phyloP scores from a whole-genome alignment of 2,329 filamentous ascomycete species.

The Emericellopsis atlantica region DNA sequence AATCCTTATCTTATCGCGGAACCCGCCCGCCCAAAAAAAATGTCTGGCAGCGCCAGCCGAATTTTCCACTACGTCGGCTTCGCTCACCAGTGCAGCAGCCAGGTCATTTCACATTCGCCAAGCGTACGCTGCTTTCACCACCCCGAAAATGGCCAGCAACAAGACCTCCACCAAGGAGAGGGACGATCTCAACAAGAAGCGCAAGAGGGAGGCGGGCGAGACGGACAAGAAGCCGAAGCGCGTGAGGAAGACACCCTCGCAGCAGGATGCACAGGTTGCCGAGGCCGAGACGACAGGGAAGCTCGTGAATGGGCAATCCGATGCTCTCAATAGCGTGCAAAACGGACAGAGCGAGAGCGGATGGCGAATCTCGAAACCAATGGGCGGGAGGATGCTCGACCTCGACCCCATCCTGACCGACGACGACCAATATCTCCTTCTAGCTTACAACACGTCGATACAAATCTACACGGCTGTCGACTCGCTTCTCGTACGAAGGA shows the following conservation, averaged over 20 bases:
- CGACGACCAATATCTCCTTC: conserved; percentile 57
- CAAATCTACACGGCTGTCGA: conserved; percentile 72
- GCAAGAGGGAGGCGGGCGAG: conserved; percentile 32
- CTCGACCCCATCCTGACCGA: conserved; percentile 49
- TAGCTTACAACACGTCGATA: conserved; percentile 62
- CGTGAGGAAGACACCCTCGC: conserved; percentile 13
- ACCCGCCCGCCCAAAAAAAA: conserved; percentile 16
- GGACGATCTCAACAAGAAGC: conserved; percentile 28
- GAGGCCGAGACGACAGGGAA: background rate
- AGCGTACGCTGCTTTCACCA: too few relatives aligned
- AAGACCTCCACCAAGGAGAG: conserved; percentile 15
- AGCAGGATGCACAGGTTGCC: too few relatives aligned
- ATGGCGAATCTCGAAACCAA: conserved; percentile 51
- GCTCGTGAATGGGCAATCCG: background rate
- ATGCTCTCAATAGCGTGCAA: background rate
- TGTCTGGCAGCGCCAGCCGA: conserved; percentile 21
- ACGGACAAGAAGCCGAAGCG: conserved; percentile 26
- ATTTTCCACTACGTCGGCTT: conserved; percentile 16
- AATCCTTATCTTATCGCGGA: conserved; percentile 24
- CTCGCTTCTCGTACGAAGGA: conserved; percentile 66
- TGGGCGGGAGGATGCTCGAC: conserved; percentile 53
- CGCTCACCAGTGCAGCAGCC: background rate
- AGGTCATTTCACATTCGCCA: too few relatives aligned
- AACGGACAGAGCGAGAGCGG: conserved; percentile 11
- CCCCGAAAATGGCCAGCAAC: conserved; percentile 19